These are phyloP conservation scores for Sclerotiophoma versabilis DNA, from an alignment of 2,329 filamentous ascomycete species.

Conservation along the genomic window DNA sequence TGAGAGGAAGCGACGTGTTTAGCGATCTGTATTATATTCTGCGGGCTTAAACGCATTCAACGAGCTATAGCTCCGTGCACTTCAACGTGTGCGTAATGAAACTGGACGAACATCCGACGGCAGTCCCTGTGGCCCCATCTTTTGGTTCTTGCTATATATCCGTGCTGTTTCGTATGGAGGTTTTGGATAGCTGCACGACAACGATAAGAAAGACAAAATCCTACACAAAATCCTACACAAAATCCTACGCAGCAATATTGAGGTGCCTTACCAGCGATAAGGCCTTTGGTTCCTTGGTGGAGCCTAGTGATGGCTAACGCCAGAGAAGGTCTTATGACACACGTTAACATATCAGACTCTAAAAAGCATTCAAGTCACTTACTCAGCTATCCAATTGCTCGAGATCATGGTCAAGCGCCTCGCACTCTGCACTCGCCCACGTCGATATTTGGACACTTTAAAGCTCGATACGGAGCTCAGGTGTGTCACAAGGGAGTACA, in stretches of 20 bases:
- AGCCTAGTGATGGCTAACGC: too few relatives aligned
- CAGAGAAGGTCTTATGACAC: too few relatives aligned
- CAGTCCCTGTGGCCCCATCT: too few relatives aligned
- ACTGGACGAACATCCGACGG: neutral
- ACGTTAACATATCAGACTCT: too few relatives aligned
- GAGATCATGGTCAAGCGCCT: neutral
- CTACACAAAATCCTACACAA: too few relatives aligned
- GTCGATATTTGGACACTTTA: neutral
- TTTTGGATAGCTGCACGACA: too few relatives aligned
- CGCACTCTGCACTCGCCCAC: neutral
- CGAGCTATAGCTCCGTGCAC: constrained; percentile 17
- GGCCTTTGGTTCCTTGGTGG: too few relatives aligned
- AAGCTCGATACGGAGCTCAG: neutral
- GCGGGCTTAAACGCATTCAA: constrained; percentile 10
- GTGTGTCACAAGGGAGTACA: constrained; percentile 4
- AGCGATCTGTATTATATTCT: constrained; percentile 8
- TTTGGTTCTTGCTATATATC: too few relatives aligned
- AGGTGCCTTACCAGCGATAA: too few relatives aligned
- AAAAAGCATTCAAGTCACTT: neutral
- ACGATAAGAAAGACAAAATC: too few relatives aligned
- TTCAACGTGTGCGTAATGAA: constrained; percentile 19
- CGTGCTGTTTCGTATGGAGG: too few relatives aligned
- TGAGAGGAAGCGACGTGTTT: neutral
- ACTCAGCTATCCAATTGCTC: neutral
- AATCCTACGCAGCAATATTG: too few relatives aligned